phyloP scores from a whole-genome alignment of 1,284 basidiomycete species.

The Mixia osmundae region DNA sequence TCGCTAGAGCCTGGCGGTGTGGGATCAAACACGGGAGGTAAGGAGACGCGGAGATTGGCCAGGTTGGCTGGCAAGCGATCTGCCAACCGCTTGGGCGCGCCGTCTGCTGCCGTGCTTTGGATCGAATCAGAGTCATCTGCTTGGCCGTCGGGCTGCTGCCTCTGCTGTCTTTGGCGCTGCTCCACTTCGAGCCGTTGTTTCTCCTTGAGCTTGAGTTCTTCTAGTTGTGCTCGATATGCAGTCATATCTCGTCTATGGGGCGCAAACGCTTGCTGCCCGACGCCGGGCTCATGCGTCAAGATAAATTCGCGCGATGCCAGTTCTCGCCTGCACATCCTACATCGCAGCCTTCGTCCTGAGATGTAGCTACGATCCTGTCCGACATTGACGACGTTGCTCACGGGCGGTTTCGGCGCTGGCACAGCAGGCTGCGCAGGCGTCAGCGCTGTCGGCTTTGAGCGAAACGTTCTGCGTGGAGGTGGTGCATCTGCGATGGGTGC shows the following conservation, averaged over 20 bases:
- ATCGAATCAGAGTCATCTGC: neutral
- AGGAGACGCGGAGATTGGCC: slow-evolving; percentile 4
- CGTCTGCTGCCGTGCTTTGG: neutral
- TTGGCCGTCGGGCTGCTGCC: neutral
- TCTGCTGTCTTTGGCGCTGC: slow-evolving; percentile 3
- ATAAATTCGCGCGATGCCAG: slow-evolving; percentile 72
- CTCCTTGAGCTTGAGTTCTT: too few relatives aligned
- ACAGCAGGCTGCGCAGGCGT: neutral
- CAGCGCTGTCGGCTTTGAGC: slow-evolving; percentile 1
- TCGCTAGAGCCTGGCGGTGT: neutral
- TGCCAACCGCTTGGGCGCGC: slow-evolving; percentile 1
- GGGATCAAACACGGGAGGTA: slow-evolving; percentile 2
- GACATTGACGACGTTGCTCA: neutral
- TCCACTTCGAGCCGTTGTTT: slow-evolving; percentile 14
- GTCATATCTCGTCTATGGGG: slow-evolving; percentile 18
- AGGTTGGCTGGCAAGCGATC: neutral
- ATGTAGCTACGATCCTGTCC: slow-evolving; percentile 8
- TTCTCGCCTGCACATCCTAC: slow-evolving; percentile 79
- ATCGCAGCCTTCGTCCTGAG: slow-evolving; percentile 35
- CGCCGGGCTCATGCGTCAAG: slow-evolving; percentile 55
- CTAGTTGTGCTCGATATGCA: too few relatives aligned
- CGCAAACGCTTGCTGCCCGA: slow-evolving; percentile 19
- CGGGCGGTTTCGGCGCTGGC: neutral
- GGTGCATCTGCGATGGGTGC: slow-evolving; percentile 13
- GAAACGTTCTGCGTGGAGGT: neutral